These are phyloP conservation scores for Thelonectria blattea DNA, from an alignment of 2,329 filamentous ascomycete genomes.

Conservation along the genomic window DNA sequence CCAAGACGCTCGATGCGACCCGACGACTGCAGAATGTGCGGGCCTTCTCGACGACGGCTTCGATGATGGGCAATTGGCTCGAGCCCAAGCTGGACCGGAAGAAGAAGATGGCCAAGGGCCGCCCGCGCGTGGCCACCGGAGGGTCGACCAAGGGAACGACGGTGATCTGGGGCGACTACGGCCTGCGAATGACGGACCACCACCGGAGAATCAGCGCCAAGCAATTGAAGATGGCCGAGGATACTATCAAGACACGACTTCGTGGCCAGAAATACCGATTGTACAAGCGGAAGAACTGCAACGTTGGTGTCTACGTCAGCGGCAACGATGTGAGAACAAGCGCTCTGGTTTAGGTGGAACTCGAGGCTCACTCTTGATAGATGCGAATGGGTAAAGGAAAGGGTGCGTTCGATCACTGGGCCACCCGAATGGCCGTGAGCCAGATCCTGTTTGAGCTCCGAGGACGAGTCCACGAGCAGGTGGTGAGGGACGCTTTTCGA, in stretches of 20 bases:
- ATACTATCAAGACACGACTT: conserved; percentile 87
- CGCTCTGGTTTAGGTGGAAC: conserved; percentile 7
- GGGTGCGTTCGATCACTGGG: conserved; percentile 97
- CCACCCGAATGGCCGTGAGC: conserved; percentile 85
- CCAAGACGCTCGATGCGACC: conserved; percentile 39
- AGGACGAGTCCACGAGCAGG: conserved; percentile 91
- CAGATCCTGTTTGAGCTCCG: conserved; percentile 92
- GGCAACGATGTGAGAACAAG: conserved; percentile 77
- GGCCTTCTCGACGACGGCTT: conserved; percentile 74
- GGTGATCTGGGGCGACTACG: conserved; percentile 95
- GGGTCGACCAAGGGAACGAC: conserved; percentile 93
- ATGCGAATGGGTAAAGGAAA: conserved; percentile 99
- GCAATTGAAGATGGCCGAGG: conserved; percentile 88
- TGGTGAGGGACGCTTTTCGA: conserved; percentile 91
- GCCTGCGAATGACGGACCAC: conserved; percentile 90
- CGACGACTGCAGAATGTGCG: conserved; percentile 57
- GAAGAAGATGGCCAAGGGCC: conserved; percentile 89
- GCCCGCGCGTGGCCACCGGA: conserved; percentile 85
- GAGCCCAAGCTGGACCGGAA: conserved; percentile 77
- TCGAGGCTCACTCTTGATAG: conserved; percentile 46
- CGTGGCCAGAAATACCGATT: conserved; percentile 91
- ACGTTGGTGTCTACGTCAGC: conserved; percentile 92
- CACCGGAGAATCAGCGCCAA: conserved; percentile 87
- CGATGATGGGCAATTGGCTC: conserved; percentile 75
- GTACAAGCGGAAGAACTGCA: conserved; percentile 89